phyloP scores from a whole-genome alignment of 2,329 filamentous ascomycete genomes.

The Shiraia bambusicola region DNA sequence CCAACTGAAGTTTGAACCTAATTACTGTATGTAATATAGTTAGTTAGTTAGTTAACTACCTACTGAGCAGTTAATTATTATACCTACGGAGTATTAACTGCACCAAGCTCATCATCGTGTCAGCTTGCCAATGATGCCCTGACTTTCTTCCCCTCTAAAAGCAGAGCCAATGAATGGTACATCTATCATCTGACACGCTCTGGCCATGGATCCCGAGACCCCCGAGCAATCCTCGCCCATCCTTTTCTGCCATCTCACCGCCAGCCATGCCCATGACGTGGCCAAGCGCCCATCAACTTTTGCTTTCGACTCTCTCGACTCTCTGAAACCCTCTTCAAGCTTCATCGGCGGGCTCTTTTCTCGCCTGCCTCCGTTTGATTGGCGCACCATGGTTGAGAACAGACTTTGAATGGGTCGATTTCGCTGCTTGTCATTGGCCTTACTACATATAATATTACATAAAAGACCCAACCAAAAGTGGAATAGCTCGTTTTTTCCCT shows the following conservation, averaged over 20 bases:
- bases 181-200: conserved; percentile 71
- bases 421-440: not conserved
- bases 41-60: no score
- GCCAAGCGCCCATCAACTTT: no score
- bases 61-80: no score
- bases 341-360: conserved; percentile 73
- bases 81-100: no score
- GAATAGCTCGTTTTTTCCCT: no score
- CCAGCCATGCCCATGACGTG: conserved; percentile 61
- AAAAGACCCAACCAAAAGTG: not conserved
- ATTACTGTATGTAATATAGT: no score
- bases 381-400: conserved; percentile 31
- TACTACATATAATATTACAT: no score
- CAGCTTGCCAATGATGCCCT: conserved; percentile 68
- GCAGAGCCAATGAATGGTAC: conserved; percentile 70
- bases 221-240: conserved; percentile 65
- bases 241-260: conserved; percentile 62
- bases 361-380: conserved; percentile 61
- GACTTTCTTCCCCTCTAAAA: conserved; percentile 75
- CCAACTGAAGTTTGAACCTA: no score
- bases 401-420: not conserved
- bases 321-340: conserved; percentile 66
- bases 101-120: conserved; percentile 75
- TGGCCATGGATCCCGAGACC: conserved; percentile 70
- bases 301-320: conserved; percentile 57